Base-by-base conservation (phyloP, 805 yeast species). In the Schizosaccharomyces pombe region DNA sequence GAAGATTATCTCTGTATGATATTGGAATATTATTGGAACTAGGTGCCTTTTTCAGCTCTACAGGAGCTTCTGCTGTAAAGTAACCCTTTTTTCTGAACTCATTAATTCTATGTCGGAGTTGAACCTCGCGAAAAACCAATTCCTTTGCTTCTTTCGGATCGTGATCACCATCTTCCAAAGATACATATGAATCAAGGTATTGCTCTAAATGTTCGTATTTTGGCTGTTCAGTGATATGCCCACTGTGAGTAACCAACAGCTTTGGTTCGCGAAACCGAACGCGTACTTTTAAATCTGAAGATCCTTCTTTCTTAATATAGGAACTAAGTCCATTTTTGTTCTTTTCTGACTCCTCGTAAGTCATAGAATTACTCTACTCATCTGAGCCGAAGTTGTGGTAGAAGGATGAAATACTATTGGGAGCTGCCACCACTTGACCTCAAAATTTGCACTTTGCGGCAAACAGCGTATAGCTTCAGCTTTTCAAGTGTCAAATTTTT, bases 1-100 rank as follows among this genome's bases (percentile, higher is more conserved):
- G 65, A 30, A 91, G 67, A 64, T 83, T 80, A 61, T 87, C 96
- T 49, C 75, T 74, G 61, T 76, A 80, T 29, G 52, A 47, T 19
- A 43, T 6, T 14, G 49, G 56, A 19, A 30, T 34, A n/a, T 51
- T 60, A 59, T 77, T 69, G 60, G 83, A 77, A 31, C 67, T 68
- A 58, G 62, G 68, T 5, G 74, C 71, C 54, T 61, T 64, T 64
- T 77, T 58, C 61, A 77, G 63, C 61, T 43, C 49, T 12, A 66
- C 62, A n/a, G 22, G 43, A 8, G 57, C 33, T 57, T 79, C 65
- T 54, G 69, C 62, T 54, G 75, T 58, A 24, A 74, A 22, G 47
- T 55, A 28, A 56, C 65, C 56, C 52, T 40, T 29, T 67, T 54
- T 71, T 71, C 57, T 62, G 64, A 77, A 82, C 40, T 65, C 68